Percentiles rank a stretch among this genome's conserved stretches.
These are phyloP conservation scores for Hypoxylon sp. DNA, from an alignment of 2,329 filamentous ascomycete genomes.

Conservation along the genomic window DNA sequence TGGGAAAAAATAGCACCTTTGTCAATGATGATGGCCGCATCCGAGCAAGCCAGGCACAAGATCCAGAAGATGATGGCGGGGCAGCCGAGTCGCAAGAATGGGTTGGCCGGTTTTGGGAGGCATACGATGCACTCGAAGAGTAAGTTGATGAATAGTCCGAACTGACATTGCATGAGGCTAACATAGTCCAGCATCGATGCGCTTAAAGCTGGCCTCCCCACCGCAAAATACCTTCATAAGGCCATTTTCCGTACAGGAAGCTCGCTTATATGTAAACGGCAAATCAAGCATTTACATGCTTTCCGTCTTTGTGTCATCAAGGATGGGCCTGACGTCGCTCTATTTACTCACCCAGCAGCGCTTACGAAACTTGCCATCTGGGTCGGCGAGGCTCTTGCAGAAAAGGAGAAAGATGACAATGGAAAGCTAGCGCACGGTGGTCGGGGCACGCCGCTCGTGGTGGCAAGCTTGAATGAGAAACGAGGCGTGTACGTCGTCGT, in stretches of 20 bases:
- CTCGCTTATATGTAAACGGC: slow-evolving; percentile 89
- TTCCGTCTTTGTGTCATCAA: slow-evolving; percentile 97
- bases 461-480: slow-evolving; percentile 88
- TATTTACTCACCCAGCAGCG: slow-evolving; percentile 93
- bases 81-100: slow-evolving; percentile 70
- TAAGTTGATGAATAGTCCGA: slow-evolving; percentile 56
- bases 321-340: slow-evolving; percentile 88
- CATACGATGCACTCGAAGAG: slow-evolving; percentile 78
- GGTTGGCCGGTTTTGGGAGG: slow-evolving; percentile 76
- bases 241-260: slow-evolving; percentile 95
- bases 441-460: slow-evolving; percentile 85
- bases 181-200: slow-evolving; percentile 73
- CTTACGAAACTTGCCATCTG: slow-evolving; percentile 93
- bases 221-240: slow-evolving; percentile 88
- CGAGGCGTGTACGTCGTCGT: slow-evolving; percentile 92
- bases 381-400: slow-evolving; percentile 91
- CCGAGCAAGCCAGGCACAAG: slow-evolving; percentile 51
- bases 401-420: slow-evolving; percentile 83
- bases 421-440: slow-evolving; percentile 76
- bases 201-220: slow-evolving; percentile 79
- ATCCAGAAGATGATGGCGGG: slow-evolving; percentile 60
- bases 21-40: slow-evolving; percentile 51
- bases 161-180: slow-evolving; percentile 29
- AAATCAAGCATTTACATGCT: slow-evolving; percentile 90
- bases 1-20: slow-evolving; percentile 71